Conservation (phyloP, 108 stramenopile species). For the Conticribra guillardii region DNA sequence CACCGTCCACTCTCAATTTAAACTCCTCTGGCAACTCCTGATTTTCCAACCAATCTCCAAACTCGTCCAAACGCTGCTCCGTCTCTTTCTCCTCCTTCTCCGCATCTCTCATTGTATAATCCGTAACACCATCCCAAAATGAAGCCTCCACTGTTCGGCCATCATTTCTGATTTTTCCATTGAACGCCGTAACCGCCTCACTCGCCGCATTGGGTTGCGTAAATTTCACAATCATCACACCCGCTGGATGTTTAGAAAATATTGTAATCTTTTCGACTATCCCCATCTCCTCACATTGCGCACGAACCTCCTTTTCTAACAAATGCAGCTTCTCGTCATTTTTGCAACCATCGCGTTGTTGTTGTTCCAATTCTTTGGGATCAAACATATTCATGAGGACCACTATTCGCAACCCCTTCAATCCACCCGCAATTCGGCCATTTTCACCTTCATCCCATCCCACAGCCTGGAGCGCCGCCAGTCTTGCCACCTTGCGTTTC, state of each 20-base stretch:
- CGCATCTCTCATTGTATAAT: slow-evolving; percentile 72
- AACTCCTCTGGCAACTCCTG: slow-evolving; percentile 94
- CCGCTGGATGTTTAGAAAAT: slow-evolving; percentile 81
- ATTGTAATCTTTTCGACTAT: slow-evolving; percentile 94
- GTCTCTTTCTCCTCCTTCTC: slow-evolving; percentile 70
- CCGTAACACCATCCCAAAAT: slow-evolving; percentile 97
- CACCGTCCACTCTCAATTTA: slow-evolving; percentile 62
- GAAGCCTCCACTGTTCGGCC: slow-evolving; percentile 58
- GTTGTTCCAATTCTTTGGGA: slow-evolving; percentile 53
- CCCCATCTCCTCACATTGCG: slow-evolving; percentile 75
- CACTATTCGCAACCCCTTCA: slow-evolving; percentile 91
- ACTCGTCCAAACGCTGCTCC: slow-evolving; percentile 90
- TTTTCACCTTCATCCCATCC: slow-evolving; percentile 88
- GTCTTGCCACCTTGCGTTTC: slow-evolving; percentile 77
- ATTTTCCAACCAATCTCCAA: slow-evolving; percentile 95
- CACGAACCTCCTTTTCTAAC: slow-evolving; percentile 66
- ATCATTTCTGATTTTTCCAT: slow-evolving; percentile 53
- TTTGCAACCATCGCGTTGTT: too few relatives aligned
- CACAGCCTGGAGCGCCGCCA: slow-evolving; percentile 79
- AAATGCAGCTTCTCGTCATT: slow-evolving; percentile 50
- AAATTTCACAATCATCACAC: slow-evolving; percentile 92
- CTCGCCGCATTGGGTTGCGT: slow-evolving; percentile 79
- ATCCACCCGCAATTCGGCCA: slow-evolving; percentile 82
- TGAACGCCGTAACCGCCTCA: slow-evolving; percentile 76
- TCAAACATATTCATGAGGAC: slow-evolving; percentile 91